Evolutionary conservation across 495 filamentous ascomycete species (phyloP), one percentile per base, ranked within the genome.

Genomic region (Penicillium pulvis): DNA sequence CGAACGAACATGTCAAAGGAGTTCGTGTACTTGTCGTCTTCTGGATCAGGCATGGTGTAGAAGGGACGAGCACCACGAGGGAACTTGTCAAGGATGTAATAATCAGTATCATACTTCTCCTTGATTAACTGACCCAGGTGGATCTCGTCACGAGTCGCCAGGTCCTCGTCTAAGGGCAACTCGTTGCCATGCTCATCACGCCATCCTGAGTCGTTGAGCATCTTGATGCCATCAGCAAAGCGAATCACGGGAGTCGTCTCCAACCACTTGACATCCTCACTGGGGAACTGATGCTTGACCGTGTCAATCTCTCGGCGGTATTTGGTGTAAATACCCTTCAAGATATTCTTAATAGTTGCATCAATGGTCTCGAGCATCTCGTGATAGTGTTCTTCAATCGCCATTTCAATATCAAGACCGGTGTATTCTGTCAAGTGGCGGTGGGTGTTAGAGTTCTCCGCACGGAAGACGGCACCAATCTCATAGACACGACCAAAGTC

Each of bases 371-470:
- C 75, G 10, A 90, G 76, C 62, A 92, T 91, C 70, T 98, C 93
- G 61, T 89, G 83, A 71, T 97, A 97, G 71, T 92, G 83, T 56
- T 95, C 85, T 51, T 93, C 87, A 65, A 97, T 96, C 12, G 91
- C 88, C 92, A 97, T 97, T 73, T 97, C 93, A 51, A 97, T 64
- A 87, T 98, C 93, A 55, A 98, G 83, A 57, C 93, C 93, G 12
- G 90, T 97, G 73, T 96, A 97, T 70, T 96, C 93, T 4, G 92
- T 97, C 86, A 97, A 87, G 68, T 97, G 93, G 53, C 93, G 83
- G 60, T 95, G 91, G 1, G 93, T 97, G 65, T 96, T 96, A 44
- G 87, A 91, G 75, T 97, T 97, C 78, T 97, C 92, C 2, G 93
- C 93, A 57, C 91, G 84, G 82, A 96, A 97, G 4, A 97, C 92